Evolutionary conservation across 371 early-diverging fungal genomes (phyloP).

Genomic region (Conidiobolus incongruus): DNA sequence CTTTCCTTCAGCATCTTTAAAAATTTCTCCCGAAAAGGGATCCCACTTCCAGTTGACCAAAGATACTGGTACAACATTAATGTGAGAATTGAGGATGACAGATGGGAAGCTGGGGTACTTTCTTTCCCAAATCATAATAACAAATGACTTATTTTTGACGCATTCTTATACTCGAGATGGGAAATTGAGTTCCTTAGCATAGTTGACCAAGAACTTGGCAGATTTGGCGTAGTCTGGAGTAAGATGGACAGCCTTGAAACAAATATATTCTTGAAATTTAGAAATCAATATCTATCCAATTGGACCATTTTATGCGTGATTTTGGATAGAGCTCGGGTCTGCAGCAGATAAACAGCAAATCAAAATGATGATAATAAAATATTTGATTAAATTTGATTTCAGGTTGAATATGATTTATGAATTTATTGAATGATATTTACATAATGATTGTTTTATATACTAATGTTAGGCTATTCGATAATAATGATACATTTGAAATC

Average conservation of each 20-base stretch:
- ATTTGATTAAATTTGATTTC: too few relatives aligned
- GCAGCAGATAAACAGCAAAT: too few relatives aligned
- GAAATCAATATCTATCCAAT: too few relatives aligned
- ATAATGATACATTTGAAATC: too few relatives aligned
- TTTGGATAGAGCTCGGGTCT: too few relatives aligned
- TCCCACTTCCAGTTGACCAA: slow-evolving; percentile 33
- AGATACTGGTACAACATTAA: neutral
- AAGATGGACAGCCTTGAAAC: slow-evolving; percentile 55
- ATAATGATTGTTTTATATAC: too few relatives aligned
- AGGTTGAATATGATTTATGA: too few relatives aligned
- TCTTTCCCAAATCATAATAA: neutral
- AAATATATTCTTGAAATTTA: slow-evolving; percentile 51
- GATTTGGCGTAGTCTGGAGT: slow-evolving; percentile 41
- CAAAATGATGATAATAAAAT: too few relatives aligned
- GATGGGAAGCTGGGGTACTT: neutral
- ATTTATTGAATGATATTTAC: too few relatives aligned
- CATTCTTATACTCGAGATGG: too few relatives aligned
- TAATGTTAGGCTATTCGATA: too few relatives aligned
- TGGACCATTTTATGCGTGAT: too few relatives aligned
- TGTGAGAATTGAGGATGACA: neutral
- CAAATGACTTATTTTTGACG: slow-evolving; percentile 12
- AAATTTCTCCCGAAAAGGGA: slow-evolving; percentile 37
- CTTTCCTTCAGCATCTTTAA: slow-evolving; percentile 18
- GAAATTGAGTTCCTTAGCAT: slow-evolving; percentile 44
- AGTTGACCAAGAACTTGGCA: slow-evolving; percentile 21